These are phyloP conservation scores for Chaetomium globosum DNA, from an alignment of 2,329 filamentous ascomycete species.

Conservation along the genomic window DNA sequence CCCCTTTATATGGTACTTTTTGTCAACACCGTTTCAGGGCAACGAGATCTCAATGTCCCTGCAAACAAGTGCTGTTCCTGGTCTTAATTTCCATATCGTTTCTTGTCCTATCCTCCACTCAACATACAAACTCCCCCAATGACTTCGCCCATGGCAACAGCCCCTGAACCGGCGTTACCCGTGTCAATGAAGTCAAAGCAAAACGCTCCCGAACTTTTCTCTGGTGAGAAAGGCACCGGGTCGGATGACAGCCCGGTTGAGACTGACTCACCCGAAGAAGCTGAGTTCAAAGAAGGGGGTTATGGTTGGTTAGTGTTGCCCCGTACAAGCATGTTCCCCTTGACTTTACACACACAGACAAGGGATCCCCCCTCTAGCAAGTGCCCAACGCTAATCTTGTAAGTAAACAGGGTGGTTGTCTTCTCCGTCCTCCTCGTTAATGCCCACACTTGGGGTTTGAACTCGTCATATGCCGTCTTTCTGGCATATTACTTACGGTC, in stretches of 20 bases:
- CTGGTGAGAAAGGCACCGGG: conserved; percentile 14
- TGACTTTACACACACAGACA: not conserved
- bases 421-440: conserved; percentile 60
- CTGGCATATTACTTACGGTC: conserved; percentile 60
- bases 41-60: not conserved
- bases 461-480: conserved; percentile 64
- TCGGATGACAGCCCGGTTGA: conserved; percentile 29
- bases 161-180: conserved; percentile 27
- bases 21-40: not conserved
- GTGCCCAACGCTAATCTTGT: conserved; percentile 1
- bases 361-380: no score
- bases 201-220: not conserved
- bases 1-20: not conserved
- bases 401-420: conserved; percentile 53
- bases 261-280: conserved; percentile 34
- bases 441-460: conserved; percentile 75
- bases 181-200: not conserved
- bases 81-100: not conserved
- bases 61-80: not conserved
- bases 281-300: conserved; percentile 56
- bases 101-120: not conserved
- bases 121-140: not conserved
- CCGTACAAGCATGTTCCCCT: not conserved
- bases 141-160: not conserved
- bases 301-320: conserved; percentile 58